Evolutionary conservation across 495 filamentous ascomycete species (phyloP).

Genomic region (Penicillium mononematosum): DNA sequence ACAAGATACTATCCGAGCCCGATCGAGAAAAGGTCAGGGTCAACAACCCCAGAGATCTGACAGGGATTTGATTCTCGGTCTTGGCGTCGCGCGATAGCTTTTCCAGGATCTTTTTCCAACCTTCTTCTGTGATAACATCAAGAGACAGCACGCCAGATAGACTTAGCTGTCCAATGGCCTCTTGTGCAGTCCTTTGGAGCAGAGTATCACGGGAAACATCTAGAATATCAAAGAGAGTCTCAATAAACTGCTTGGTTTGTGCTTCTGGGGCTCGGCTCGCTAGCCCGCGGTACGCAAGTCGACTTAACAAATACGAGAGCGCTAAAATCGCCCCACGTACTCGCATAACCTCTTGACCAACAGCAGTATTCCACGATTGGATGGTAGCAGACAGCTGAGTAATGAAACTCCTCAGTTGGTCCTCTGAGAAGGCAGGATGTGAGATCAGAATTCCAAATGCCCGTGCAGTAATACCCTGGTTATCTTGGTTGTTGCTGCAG

Average conservation of each 20-base stretch:
- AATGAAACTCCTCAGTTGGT: constrained; percentile 39
- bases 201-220: constrained; percentile 52
- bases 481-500: constrained; percentile 64
- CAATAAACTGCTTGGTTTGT: constrained; percentile 38
- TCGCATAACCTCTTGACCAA: constrained; percentile 59
- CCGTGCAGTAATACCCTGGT: constrained; percentile 61
- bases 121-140: constrained; percentile 35
- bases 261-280: constrained; percentile 30
- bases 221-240: constrained; percentile 47
- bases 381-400: constrained; percentile 40
- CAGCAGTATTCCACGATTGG: constrained; percentile 52
- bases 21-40: constrained; percentile 52
- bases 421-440: constrained; percentile 49
- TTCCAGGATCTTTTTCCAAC: constrained; percentile 51
- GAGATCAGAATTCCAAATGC: constrained; percentile 78
- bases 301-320: constrained; percentile 59
- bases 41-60: constrained; percentile 67
- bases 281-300: constrained; percentile 51
- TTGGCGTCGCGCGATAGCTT: constrained; percentile 66
- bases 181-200: constrained; percentile 58
- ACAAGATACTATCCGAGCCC: constrained; percentile 28
- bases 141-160: constrained; percentile 59
- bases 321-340: constrained; percentile 60
- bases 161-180: constrained; percentile 72
- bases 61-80: constrained; percentile 76